Base-by-base conservation (phyloP, 352 stramenopile species). In the Halophytophthora batemanensis region DNA sequence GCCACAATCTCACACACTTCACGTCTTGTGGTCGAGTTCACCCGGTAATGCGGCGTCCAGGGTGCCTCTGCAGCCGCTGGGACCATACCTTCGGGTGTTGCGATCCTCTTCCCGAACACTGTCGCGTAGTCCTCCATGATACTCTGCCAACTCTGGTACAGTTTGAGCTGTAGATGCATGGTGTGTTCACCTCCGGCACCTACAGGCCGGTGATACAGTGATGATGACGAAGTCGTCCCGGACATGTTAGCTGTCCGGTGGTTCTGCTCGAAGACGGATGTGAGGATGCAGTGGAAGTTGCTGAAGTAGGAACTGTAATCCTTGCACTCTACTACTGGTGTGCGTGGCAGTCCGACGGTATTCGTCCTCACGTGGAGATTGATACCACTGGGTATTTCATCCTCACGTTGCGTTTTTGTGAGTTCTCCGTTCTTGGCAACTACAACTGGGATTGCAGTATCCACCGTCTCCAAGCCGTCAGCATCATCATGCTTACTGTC, bases 41-140 rank as follows among this genome's bases (percentile, higher is more conserved):
- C 86, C 1, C 85, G 82, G 41, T 92, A 95, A 42, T 90, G 75
- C 4, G 80, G 73, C 1, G 66, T 81, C 61, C 41, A 87, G 5
- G 63, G 69, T 18, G 64, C 68, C 2, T 56, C 65, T 38, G 59
- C 50, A 34, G 59, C 53, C 14, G 52, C 15, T 6, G 71, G 59
- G 0, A 75, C 42, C 45, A 80, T 77, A 8, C 55, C 66, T 29
- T 59, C 59, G 2, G 61, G 59, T 3, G 58, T 66, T 3, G 56
- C 52, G 44, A 69, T 82, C 17, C 69, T 68, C 6, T 38, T 48
- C 1, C 74, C 76, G 62, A 95, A 95, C 5, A 93, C 82, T 1
- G 82, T 92, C 15, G 77, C 66, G 50, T 95, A 95, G 66, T 95
- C 85, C 8, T 77, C 53, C 83, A 95, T 95, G 59, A 95, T 88